Percentiles rank a stretch among this genome's conserved stretches.
Evolutionary conservation across 2,329 filamentous ascomycete genomes (phyloP).

Genomic region (Fusarium gaditjirri): DNA sequence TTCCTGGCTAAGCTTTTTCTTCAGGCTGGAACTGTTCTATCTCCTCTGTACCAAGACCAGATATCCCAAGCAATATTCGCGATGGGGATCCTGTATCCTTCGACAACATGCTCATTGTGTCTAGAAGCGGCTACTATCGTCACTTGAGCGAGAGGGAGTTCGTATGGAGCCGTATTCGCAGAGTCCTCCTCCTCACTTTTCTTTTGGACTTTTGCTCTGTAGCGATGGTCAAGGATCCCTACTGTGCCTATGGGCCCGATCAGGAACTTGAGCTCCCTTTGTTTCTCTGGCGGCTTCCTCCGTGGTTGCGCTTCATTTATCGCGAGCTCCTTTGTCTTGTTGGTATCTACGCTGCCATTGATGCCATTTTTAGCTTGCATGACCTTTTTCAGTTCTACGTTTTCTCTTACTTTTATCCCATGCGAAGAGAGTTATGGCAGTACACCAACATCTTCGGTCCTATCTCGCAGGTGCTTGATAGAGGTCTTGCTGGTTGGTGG

Average conservation of each 20-base stretch:
- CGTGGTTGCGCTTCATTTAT: constrained; percentile 61
- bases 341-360: constrained; percentile 69
- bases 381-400: constrained; percentile 66
- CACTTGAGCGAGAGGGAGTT: constrained; percentile 57
- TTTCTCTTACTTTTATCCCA: constrained; percentile 62
- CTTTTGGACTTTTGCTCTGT: constrained; percentile 76
- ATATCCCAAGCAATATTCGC: constrained; percentile 48
- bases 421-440: constrained; percentile 62
- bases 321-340: constrained; percentile 66
- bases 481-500: constrained; percentile 85
- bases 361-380: constrained; percentile 67
- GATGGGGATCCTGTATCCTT: constrained; percentile 55
- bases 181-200: constrained; percentile 69
- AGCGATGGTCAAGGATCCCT: constrained; percentile 78
- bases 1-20: neutral
- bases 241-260: constrained; percentile 70
- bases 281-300: constrained; percentile 56
- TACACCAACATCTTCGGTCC: constrained; percentile 67
- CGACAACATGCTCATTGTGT: constrained; percentile 54
- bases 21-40: constrained; percentile 68
- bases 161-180: constrained; percentile 56
- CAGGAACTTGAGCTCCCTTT: constrained; percentile 53
- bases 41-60: constrained; percentile 60
- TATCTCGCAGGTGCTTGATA: constrained; percentile 66
- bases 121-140: constrained; percentile 59